Evolutionary conservation across 768 basidiomycete species (phyloP), one percentile per base, ranked within the genome.

Genomic region (Dacryopinax spathularia): DNA sequence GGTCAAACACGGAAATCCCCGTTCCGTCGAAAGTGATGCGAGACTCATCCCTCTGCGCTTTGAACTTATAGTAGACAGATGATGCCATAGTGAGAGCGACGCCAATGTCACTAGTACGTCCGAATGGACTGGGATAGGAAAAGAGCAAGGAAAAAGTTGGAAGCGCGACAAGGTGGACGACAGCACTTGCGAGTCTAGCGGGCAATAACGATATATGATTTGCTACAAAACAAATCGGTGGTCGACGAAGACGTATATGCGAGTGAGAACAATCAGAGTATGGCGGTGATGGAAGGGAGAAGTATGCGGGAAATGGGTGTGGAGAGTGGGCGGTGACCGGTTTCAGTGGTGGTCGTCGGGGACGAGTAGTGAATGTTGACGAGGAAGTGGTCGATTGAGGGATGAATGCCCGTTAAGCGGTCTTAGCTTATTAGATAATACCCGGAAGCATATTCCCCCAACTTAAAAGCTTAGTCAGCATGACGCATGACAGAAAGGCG

Each of bases 11-110:
- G 72, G 93, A 93, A 72, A 99, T 98, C 67, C 92, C 91, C 69
- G 95, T 97, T 71, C 96, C 96, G 73, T 99, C 95, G 79, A 99
- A 97, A 62, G 91, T 87, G 75, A 99, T 86, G 73, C 92, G 81
- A 64, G 92, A 93, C 76, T 98, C 95, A 78, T 89, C 86, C 78
- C 82, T 90, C 74, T 91, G 87, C 68, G 92, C 92, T 75, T 86
- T 90, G 86, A 96, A 99, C 78, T 88, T 89, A 85, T 95, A 97
- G 78, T 92, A 96, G 73, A 97, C 91, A 77, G 91, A 92, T 72
- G 93, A 95, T 71, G 89, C 84, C 90, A 88, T 88, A 27, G 22
- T 31, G 43, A 22, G 16, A 34, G 25, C 25, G 22, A 6, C 31
- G 56, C 18, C n/a, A n/a, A n/a, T 25, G 29, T 60, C 48, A 25